Percentiles rank a stretch among this genome's conserved stretches.
Evolutionary conservation across 306 rosid genomes (phyloP).

Genomic region (Crotalaria pallida): DNA sequence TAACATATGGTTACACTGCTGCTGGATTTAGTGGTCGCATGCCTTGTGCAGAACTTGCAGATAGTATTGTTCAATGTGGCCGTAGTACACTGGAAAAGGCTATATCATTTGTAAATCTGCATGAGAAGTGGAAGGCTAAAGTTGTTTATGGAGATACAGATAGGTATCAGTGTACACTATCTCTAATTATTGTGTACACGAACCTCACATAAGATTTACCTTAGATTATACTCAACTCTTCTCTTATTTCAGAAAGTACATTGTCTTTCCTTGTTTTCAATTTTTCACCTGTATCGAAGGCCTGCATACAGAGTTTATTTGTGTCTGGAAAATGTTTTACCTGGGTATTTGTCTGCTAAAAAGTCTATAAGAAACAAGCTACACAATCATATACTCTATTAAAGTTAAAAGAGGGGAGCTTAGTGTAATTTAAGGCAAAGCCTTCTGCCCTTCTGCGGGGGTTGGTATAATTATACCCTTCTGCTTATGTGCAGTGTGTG

Average conservation of each 20-base stretch:
- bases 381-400: too few species aligned
- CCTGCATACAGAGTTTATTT: background rate
- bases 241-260: background rate
- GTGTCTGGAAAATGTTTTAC: background rate
- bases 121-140: constrained; percentile 81
- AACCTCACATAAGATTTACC: background rate
- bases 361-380: too few species aligned
- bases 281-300: background rate
- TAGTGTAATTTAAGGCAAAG: background rate
- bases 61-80: constrained; percentile 94
- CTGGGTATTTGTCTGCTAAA: background rate
- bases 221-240: background rate
- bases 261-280: background rate
- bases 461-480: background rate
- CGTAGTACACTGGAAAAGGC: constrained; percentile 86
- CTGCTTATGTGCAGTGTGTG: background rate
- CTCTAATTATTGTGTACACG: constrained; percentile 7
- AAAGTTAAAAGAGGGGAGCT: background rate
- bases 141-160: constrained; percentile 98
- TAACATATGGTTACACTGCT: constrained; percentile 93
- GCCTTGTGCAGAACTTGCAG: constrained; percentile 99
- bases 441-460: background rate
- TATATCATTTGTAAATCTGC: constrained; percentile 73
- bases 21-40: constrained; percentile 99
- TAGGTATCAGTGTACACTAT: constrained; percentile 42